phyloP scores from a whole-genome alignment of 2,329 filamentous ascomycete genomes.

The Neofusicoccum ribis region DNA sequence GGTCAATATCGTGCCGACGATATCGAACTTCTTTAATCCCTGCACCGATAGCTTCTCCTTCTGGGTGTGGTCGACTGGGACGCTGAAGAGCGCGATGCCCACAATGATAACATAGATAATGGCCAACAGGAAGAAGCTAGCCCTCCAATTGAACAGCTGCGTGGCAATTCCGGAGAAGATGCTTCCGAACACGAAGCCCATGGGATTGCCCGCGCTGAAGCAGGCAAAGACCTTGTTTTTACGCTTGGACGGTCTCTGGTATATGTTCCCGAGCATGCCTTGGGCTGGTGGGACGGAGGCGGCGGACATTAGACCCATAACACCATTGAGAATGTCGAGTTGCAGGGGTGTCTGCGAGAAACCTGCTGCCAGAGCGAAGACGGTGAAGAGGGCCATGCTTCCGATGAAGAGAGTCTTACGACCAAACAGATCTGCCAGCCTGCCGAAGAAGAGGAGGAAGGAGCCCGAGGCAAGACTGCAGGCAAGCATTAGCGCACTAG shows the following conservation, averaged over 20 bases:
- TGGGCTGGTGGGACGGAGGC: conserved; percentile 65
- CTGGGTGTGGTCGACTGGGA: conserved; percentile 56
- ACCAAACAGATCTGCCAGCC: conserved; percentile 66
- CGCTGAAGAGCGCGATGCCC: conserved; percentile 59
- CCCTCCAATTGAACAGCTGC: conserved; percentile 63
- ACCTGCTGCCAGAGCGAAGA: conserved; percentile 58
- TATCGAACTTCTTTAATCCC: conserved; percentile 60
- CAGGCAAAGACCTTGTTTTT: conserved; percentile 67
- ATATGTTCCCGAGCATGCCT: conserved; percentile 64
- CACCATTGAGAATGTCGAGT: conserved; percentile 63
- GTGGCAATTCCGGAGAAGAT: conserved; percentile 65
- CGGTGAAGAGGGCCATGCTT: conserved; percentile 60
- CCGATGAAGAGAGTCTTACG: conserved; percentile 60
- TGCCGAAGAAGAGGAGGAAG: conserved; percentile 66
- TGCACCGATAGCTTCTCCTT: conserved; percentile 48
- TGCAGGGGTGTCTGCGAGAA: conserved; percentile 61
- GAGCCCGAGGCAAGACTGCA: conserved; percentile 60
- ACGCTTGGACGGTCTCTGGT: conserved; percentile 60
- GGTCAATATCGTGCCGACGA: conserved; percentile 61
- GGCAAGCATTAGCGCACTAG: not conserved
- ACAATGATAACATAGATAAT: conserved; percentile 65
- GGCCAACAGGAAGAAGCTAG: conserved; percentile 61
- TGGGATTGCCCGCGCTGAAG: conserved; percentile 59
- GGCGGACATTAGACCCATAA: conserved; percentile 65
- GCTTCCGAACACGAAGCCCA: conserved; percentile 59